Evolutionary conservation across 2,329 filamentous ascomycete genomes (phyloP).

Genomic region (Endoconidiophora polonica): DNA sequence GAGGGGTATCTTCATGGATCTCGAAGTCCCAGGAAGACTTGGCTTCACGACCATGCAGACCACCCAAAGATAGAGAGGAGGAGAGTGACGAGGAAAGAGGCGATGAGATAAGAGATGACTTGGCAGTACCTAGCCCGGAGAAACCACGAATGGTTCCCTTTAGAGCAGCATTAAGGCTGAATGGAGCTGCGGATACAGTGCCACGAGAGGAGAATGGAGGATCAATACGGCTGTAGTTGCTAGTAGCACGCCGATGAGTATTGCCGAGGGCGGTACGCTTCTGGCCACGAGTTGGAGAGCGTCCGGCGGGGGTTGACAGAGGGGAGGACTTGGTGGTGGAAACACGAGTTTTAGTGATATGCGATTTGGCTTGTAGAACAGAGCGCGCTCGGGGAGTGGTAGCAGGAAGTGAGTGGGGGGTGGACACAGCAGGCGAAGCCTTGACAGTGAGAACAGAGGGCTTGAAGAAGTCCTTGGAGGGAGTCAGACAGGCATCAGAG

Average conservation of each 20-base stretch:
- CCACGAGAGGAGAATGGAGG: constrained; percentile 43
- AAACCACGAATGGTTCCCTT: constrained; percentile 56
- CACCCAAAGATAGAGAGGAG: constrained; percentile 13
- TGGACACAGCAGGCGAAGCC: constrained; percentile 19
- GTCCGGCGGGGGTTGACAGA: constrained; percentile 45
- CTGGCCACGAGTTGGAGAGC: constrained; percentile 50
- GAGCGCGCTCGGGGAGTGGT: constrained; percentile 24
- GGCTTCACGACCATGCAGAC: constrained; percentile 28
- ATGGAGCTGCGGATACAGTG: constrained; percentile 41
- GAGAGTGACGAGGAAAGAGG: constrained; percentile 19
- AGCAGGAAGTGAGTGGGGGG: constrained; percentile 18
- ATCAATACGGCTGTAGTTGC: constrained; percentile 53
- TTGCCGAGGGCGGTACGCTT: constrained; percentile 54
- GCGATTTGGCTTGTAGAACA: constrained; percentile 37
- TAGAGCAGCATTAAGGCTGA: constrained; percentile 72
- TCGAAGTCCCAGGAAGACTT: constrained; percentile 75
- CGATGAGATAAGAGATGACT: constrained; percentile 11
- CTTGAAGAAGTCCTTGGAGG: constrained; percentile 32
- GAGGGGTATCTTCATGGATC: constrained; percentile 81
- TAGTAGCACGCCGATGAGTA: constrained; percentile 39
- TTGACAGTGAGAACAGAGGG: constrained; percentile 21
- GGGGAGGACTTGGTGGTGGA: constrained; percentile 33
- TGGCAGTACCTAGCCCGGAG: constrained; percentile 23
- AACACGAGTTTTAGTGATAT: constrained; percentile 29
- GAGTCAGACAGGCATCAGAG: constrained; percentile 16